A percentile compares a stretch with the other conserved stretches of the same genome.
Conservation (phyloP, 177 flowering plant genomes). For the Vitis hybrid region DNA sequence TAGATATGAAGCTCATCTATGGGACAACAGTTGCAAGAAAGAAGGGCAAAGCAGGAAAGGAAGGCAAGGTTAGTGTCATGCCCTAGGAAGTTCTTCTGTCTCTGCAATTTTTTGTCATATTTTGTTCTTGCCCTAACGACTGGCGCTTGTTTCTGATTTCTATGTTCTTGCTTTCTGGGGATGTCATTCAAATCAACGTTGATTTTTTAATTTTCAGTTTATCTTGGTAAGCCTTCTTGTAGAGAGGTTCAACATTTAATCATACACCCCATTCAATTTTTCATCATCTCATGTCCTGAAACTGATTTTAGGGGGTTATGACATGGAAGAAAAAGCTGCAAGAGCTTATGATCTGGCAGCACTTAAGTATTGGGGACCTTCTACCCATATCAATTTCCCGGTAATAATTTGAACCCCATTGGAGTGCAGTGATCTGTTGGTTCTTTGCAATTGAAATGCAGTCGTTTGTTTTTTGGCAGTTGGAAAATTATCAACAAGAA, state of each 20-base stretch:
- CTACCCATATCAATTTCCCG: conserved; percentile 71
- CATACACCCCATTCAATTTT: background rate
- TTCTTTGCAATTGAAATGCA: conserved; percentile 9
- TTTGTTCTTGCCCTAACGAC: conserved; percentile 19
- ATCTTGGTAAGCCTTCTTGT: conserved; percentile 52
- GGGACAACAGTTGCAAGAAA: conserved; percentile 91
- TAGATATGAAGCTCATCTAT: conserved; percentile 86
- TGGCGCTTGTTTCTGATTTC: conserved; percentile 17
- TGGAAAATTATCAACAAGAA: conserved; percentile 64
- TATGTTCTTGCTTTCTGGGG: conserved; percentile 31
- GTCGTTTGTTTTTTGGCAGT: conserved; percentile 25
- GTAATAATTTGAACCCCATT: conserved; percentile 27
- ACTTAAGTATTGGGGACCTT: conserved; percentile 80
- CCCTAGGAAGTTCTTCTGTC: background rate
- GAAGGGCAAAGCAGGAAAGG: conserved; percentile 91
- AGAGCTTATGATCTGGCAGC: conserved; percentile 80
- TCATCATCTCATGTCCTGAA: conserved; percentile 8
- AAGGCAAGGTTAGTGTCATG: conserved; percentile 63
- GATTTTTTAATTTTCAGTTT: conserved; percentile 45
- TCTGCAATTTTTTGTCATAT: background rate
- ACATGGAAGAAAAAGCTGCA: conserved; percentile 80
- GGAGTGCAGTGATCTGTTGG: background rate
- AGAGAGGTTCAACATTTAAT: background rate
- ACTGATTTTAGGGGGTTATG: conserved; percentile 66
- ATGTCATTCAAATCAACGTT: conserved; percentile 14